Evolutionary conservation across 441 rosid genomes (phyloP), one percentile per base, ranked within the genome.

Genomic region (Erysimum pusillum): DNA sequence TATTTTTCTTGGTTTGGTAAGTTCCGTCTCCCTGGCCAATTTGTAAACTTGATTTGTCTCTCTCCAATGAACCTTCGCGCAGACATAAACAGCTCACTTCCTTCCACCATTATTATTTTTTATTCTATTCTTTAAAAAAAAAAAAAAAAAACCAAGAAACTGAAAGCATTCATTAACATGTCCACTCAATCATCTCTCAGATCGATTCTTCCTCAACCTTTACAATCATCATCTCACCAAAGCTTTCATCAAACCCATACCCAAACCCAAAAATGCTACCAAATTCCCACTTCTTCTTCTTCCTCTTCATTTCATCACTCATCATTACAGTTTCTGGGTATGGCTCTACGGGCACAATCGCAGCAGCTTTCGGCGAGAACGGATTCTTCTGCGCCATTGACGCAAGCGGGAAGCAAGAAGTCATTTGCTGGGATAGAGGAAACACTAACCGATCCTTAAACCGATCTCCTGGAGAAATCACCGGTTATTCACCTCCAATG

Each of bases 351-450:
- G 83, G 76, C 0, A 79, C 83, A 7, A 79, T 79, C 54, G 83
- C 83, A 20, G 83, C 83, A 6, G 83, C 80, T 10, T 87, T 85
- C 9, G 88, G 90, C 9, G 78, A 74, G 31, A 78, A 80, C 72
- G 87, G 90, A 3, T 83, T 87, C 53, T 87, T 87, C 81, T 87
- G 87, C 70, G 88, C 87, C 64, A 83, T 83, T 9, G 85, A 85
- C 52, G 88, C 88, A 9, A 80, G 85, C 9, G 87, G 88, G 61
- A 80, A 79, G 75, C 87, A 87, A 53, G 83, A 87, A 76, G 77
- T 82, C 46, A 69, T 85, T n/a, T 87, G 88, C 22, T 85, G 87
- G 90, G 86, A 79, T 41, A 83, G 76, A 67, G 82, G 62, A 4
- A 69, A 74, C 63, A 72, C 69, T 13, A 83, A 77, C 77, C 75